Evolutionary conservation across 768 basidiomycete genomes (phyloP).

Genomic region (Crassisporium funariophilum): DNA sequence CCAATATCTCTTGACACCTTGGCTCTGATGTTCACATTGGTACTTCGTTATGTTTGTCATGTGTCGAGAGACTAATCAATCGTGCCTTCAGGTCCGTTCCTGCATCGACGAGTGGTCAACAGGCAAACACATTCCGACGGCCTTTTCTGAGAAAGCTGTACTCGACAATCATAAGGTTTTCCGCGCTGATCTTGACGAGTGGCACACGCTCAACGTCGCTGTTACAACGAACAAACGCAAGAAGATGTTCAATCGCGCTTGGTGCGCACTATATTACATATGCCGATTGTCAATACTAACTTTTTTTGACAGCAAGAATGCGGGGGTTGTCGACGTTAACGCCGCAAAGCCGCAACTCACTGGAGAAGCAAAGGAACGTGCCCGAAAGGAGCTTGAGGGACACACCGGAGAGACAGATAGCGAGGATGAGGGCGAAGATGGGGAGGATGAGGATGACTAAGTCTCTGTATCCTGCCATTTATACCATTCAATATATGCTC

Average conservation of each 20-base stretch:
- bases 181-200: not conserved
- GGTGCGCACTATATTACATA: conserved; percentile 2
- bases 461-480: too few relatives aligned
- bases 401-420: conserved; percentile 5
- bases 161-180: not conserved
- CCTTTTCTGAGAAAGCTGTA: not conserved
- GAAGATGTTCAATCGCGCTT: conserved; percentile 1
- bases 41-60: conserved; percentile 1
- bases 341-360: not conserved
- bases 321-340: not conserved
- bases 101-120: conserved; percentile 13
- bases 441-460: too few relatives aligned
- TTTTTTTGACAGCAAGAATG: not conserved
- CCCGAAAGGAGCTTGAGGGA: conserved; percentile 8
- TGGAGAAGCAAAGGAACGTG: conserved; percentile 6
- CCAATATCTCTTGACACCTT: conserved; percentile 15
- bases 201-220: not conserved
- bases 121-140: not conserved
- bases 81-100: conserved; percentile 17
- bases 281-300: not conserved
- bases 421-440: too few relatives aligned
- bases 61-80: too few relatives aligned
- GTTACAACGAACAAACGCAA: not conserved
- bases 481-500: too few relatives aligned
- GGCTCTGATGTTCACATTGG: conserved; percentile 17